Conservation (phyloP, 441 rosid genomes). For the Macaranga tanarius region DNA sequence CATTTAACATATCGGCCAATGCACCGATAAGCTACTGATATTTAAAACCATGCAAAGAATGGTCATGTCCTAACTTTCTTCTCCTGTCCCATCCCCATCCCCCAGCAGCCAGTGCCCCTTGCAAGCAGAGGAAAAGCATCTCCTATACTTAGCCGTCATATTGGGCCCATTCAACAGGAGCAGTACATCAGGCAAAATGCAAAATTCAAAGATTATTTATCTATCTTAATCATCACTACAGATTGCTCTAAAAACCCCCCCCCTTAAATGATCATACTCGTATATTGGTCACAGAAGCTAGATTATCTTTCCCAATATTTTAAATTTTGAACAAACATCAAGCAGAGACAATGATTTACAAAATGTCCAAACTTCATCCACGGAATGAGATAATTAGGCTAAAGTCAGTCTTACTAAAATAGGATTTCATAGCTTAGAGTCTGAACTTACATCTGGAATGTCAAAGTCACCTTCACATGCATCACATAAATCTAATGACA, state of each 20-base stretch:
- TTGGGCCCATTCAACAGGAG: not conserved
- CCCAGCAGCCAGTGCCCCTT: not conserved
- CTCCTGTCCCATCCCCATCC: not conserved
- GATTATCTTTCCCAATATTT: no score
- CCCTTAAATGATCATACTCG: not conserved
- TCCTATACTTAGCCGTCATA: not conserved
- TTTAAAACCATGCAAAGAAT: no score
- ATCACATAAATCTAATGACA: conserved; percentile 72
- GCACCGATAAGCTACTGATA: no score
- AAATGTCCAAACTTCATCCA: not conserved
- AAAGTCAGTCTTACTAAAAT: not conserved
- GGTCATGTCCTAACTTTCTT: not conserved
- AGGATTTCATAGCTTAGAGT: not conserved
- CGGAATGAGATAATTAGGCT: not conserved
- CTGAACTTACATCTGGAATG: conserved; percentile 56
- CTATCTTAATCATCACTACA: not conserved
- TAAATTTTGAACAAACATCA: not conserved
- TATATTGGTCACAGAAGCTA: not conserved
- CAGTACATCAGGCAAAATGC: not conserved
- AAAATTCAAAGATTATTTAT: not conserved
- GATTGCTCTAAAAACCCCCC: not conserved
- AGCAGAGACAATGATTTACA: not conserved
- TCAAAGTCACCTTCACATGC: conserved; percentile 61
- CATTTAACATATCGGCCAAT: no score
- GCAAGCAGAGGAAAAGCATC: not conserved